A percentile compares a stretch with the other conserved stretches of the same genome.
Evolutionary conservation across 805 yeast species (phyloP).

Genomic region (Monosporozyma yasuniensis): DNA sequence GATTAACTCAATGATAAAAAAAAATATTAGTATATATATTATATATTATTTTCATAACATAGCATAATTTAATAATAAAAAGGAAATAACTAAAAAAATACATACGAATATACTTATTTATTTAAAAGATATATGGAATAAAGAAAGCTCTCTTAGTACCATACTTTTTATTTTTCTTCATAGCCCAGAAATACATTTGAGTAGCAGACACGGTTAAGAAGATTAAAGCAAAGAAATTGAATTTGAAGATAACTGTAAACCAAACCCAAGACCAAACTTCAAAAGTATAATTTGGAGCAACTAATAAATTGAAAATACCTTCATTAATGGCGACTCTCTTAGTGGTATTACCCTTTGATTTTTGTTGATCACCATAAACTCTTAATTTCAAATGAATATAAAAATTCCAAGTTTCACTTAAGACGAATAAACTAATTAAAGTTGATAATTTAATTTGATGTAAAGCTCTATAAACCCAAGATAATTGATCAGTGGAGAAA

Average conservation of each 20-base stretch:
- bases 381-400: constrained; percentile 62
- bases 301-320: constrained; percentile 68
- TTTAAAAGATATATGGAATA: constrained; percentile 62
- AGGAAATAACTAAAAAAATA: not conserved
- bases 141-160: constrained; percentile 70
- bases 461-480: constrained; percentile 10
- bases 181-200: constrained; percentile 92
- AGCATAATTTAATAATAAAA: not conserved
- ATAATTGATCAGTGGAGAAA: constrained; percentile 12
- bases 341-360: constrained; percentile 28
- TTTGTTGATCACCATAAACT: constrained; percentile 34
- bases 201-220: constrained; percentile 62
- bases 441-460: constrained; percentile 15
- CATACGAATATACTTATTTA: constrained; percentile 24
- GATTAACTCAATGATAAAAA: too few species aligned
- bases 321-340: constrained; percentile 49
- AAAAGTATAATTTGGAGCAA: constrained; percentile 93
- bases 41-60: not conserved
- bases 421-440: constrained; percentile 39
- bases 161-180: constrained; percentile 73
- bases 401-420: constrained; percentile 66
- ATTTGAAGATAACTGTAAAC: constrained; percentile 54
- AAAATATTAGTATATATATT: too few species aligned
- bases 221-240: constrained; percentile 67
- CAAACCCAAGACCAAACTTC: constrained; percentile 71